Evolutionary conservation across 192 early-diverging fungal species (phyloP).

Genomic region (Coemansia sp.): DNA sequence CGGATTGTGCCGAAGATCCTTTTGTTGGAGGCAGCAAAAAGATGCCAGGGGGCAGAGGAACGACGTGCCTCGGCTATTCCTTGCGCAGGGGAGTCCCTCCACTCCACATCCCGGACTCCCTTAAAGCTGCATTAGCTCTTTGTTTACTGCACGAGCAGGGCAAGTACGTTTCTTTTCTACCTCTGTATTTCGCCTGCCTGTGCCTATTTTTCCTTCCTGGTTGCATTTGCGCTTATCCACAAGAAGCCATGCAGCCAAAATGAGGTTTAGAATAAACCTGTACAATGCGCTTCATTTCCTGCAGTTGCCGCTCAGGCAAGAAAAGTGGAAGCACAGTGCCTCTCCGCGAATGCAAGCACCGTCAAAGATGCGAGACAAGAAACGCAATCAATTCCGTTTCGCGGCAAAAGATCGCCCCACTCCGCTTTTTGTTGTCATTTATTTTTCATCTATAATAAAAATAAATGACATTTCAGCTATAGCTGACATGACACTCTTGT

Average conservation of each 20-base stretch:
- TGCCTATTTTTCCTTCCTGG: neutral
- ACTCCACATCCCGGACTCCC: neutral
- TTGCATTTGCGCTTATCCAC: neutral
- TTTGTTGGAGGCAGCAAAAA: neutral
- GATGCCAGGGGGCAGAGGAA: neutral
- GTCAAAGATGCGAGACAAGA: too few species aligned
- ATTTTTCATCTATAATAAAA: too few species aligned
- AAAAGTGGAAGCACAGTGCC: neutral
- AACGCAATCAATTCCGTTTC: too few species aligned
- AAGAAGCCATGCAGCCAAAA: neutral
- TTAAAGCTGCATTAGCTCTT: neutral
- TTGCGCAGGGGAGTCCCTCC: neutral
- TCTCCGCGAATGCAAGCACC: neutral
- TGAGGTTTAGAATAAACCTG: too few species aligned
- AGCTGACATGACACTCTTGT: too few species aligned
- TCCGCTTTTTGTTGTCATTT: too few species aligned
- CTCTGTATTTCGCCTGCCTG: neutral
- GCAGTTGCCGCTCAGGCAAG: too few species aligned
- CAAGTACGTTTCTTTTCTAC: neutral
- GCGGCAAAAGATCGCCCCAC: too few species aligned
- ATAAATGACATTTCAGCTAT: too few species aligned
- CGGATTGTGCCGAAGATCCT: neutral
- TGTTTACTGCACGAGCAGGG: neutral
- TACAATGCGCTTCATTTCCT: neutral
- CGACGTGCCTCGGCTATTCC: constrained; percentile 7